Evolutionary conservation across 257 asterid species (phyloP), one percentile per base, ranked within the genome.

Genomic region (Paraleonurus japonicus): DNA sequence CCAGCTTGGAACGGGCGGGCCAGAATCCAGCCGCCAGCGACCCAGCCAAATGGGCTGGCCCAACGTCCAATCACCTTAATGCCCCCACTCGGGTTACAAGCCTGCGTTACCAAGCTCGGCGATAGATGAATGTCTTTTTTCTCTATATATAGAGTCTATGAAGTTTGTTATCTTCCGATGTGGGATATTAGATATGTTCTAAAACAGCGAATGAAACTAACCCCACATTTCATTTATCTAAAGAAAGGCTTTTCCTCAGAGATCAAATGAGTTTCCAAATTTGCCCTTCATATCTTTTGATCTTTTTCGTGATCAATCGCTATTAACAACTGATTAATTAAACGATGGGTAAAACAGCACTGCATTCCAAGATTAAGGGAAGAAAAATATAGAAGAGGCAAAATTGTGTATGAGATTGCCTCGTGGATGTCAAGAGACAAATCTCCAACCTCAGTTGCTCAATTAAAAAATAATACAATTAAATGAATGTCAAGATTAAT

Each of bases 61-160:
- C 61, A 54, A 54, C n/a, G 32, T 54, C 61, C 61, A 54, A 54
- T 54, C 61, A 54, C 61, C 2, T 0, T 22, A 22, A 9, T 9
- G 61, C 61, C 30, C 61, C 61, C 61, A 54, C 32, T 54, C 23
- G 32, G 61, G 61, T 54, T 1, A 54, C 61, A 54, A 8, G 61
- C 61, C 5, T 13, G 13, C 61, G 32, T 24, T 20, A 54, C 61
- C n/a, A 24, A 54, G 32, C 61, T 24, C 61, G 30, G 61, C 61
- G 16, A 22, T 0, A 9, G 0, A 0, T 0, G 10, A 47, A 0
- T n/a, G 54, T 22, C 20, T 3, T 47, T n/a, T n/a, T 16, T 0
- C 2, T n/a, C 5, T 16, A 0, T n/a, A 47, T 47, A 5, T 4
- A n/a, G 2, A 0, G 1, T 7, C 20, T 45, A 8, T 7, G 2